Conservation (phyloP, 257 asterid species). For the Solanum medicagineum region DNA sequence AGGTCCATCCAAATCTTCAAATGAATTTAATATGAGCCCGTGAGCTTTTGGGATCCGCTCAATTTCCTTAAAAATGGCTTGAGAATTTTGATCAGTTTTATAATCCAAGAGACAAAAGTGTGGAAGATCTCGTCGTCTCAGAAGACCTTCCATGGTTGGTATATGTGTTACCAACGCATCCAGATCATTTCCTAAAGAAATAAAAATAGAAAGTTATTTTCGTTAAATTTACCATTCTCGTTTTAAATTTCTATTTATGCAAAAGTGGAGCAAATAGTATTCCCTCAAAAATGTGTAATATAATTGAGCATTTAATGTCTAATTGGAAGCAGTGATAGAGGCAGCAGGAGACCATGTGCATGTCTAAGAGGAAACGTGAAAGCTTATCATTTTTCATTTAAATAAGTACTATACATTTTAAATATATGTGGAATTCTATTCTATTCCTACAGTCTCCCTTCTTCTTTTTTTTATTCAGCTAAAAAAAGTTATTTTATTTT, state of each 20-base stretch:
- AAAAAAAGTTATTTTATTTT: no score
- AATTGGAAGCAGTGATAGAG: not conserved
- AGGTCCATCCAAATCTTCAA: conserved; percentile 20
- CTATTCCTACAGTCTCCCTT: no score
- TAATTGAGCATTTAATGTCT: not conserved
- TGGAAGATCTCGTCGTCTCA: conserved; percentile 25
- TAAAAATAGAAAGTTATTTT: not conserved
- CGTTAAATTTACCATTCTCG: not conserved
- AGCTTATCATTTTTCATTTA: not conserved
- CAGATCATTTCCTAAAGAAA: not conserved
- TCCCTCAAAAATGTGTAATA: not conserved
- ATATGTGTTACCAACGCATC: conserved; percentile 2
- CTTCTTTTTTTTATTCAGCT: no score
- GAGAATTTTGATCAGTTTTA: not conserved
- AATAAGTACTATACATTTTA: no score
- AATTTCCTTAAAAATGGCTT: not conserved
- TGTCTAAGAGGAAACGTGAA: not conserved
- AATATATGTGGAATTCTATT: no score
- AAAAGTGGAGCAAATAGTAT: no score
- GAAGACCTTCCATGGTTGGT: conserved; percentile 15
- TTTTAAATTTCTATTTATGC: not conserved
- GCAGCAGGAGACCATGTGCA: not conserved
- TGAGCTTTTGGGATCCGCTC: conserved; percentile 8
- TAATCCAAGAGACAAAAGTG: conserved; percentile 6
- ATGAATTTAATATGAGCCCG: conserved; percentile 16